A percentile compares a stretch with the other conserved stretches of the same genome.
Conservation (phyloP, 306 rosid species). For the Prunus padus region DNA sequence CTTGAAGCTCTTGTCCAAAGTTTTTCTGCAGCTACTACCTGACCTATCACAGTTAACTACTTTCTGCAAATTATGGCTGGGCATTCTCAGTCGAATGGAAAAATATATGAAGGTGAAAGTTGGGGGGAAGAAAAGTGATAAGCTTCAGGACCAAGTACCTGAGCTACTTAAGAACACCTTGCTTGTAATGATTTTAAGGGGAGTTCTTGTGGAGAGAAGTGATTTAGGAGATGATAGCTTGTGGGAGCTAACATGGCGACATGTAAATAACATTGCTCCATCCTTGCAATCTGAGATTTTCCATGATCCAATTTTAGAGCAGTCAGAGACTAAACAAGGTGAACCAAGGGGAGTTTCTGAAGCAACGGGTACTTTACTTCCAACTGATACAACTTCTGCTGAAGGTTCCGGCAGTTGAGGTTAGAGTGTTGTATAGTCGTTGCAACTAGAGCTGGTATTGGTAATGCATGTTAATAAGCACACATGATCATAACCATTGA, state of each 20-base stretch:
- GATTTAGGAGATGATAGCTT: constrained; percentile 84
- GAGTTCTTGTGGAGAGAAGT: constrained; percentile 70
- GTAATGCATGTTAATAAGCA: constrained; percentile 24
- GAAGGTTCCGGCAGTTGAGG: constrained; percentile 49
- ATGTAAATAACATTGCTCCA: constrained; percentile 78
- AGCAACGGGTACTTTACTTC: constrained; percentile 37
- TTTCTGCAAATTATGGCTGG: constrained; percentile 90
- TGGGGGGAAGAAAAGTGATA: constrained; percentile 79
- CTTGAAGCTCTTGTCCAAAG: constrained; percentile 86
- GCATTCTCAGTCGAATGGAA: constrained; percentile 87
- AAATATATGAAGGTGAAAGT: constrained; percentile 77
- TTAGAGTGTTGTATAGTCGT: constrained; percentile 27
- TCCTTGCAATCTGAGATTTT: constrained; percentile 84
- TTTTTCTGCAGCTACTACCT: constrained; percentile 68
- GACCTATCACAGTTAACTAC: constrained; percentile 67
- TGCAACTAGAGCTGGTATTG: constrained; percentile 22
- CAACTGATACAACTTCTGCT: constrained; percentile 36
- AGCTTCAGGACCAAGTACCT: constrained; percentile 78
- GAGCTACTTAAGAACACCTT: constrained; percentile 88
- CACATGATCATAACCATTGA: constrained; percentile 20
- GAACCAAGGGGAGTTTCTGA: constrained; percentile 46
- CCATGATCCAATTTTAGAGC: constrained; percentile 68
- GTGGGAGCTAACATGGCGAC: constrained; percentile 96
- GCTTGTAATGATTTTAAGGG: constrained; percentile 74
- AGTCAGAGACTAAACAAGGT: constrained; percentile 37